Evolutionary conservation across 2,329 filamentous ascomycete genomes (phyloP), one percentile per base, ranked within the genome.

Genomic region (Fusarium robinianum): DNA sequence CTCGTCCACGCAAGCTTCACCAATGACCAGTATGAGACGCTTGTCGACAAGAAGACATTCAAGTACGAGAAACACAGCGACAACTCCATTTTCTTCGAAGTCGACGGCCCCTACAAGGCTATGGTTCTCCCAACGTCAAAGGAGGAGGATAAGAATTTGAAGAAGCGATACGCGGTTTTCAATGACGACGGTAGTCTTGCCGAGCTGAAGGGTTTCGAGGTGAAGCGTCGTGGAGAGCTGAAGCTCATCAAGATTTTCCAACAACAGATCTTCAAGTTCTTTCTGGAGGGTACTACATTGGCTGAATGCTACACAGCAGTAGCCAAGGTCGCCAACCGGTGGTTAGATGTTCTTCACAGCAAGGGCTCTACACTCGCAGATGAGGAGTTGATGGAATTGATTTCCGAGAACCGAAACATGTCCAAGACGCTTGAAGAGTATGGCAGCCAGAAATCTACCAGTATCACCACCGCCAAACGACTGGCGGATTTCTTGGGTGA

Each of bases 221-320:
- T 99, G 55, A 99, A 99, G 75, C 85, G 94, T 66, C 82, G 94
- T 80, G 94, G 94, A 76, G 94, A 99, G 72, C 75, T 99, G 58
- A 99, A 99, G 73, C 84, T 99, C 58, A 99, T 99, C 80, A 99
- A 99, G 72, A 99, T 97, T 65, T 99, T 99, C 68, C 94, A 99
- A 68, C 90, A 94, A 48, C 94, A 99, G 63, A 96, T 99, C 56
- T 99, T 99, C 84, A 96, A 96, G 66, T 97, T 99, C 71, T 99
- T 99, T 72, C 75, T 99, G 5, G 92, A 99, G 63, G 94, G 94
- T 6, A 80, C 81, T 4, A 95, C 90, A 0, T 77, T 99, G 31
- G 76, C 84, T 3, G 91, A 97, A 65, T 96, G 90, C 12, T 99
- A 99, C 63, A 81, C 72, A 10, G 86, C 92, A 3, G 95, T 99